A percentile compares a stretch with the other conserved stretches of the same genome.
Evolutionary conservation across 306 rosid genomes (phyloP).

Genomic region (Trifolium dubium): DNA sequence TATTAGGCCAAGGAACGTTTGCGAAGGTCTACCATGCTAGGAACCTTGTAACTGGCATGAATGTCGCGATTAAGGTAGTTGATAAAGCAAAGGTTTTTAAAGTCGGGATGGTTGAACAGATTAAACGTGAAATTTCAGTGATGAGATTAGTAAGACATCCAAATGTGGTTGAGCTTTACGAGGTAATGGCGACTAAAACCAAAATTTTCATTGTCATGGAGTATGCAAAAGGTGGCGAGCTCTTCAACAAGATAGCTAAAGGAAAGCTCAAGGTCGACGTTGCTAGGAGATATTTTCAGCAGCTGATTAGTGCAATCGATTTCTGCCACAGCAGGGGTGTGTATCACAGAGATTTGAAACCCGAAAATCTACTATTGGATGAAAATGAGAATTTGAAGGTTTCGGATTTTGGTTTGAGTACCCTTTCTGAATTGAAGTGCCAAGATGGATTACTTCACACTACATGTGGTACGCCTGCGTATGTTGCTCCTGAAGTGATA

Average conservation of each 20-base stretch:
- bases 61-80: conserved; percentile 79
- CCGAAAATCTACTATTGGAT: conserved; percentile 90
- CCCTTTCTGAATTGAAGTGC: conserved; percentile 71
- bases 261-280: conserved; percentile 84
- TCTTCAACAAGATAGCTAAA: conserved; percentile 81
- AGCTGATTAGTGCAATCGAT: conserved; percentile 86
- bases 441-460: conserved; percentile 97
- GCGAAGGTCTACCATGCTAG: conserved; percentile 94
- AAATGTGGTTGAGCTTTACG: conserved; percentile 86
- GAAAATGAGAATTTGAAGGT: conserved; percentile 91
- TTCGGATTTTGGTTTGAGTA: conserved; percentile 91
- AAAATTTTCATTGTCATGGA: conserved; percentile 97
- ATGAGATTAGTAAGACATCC: conserved; percentile 86
- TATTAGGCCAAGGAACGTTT: conserved; percentile 97
- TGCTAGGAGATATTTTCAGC: conserved; percentile 87
- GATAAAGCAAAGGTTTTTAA: conserved; percentile 86
- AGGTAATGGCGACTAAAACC: conserved; percentile 95
- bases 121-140: conserved; percentile 89
- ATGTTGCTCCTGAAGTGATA: conserved; percentile 93
- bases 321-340: conserved; percentile 94
- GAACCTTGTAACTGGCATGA: conserved; percentile 69
- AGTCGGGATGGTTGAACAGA: conserved; percentile 90
- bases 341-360: conserved; percentile 88
- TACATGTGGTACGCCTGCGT: conserved; percentile 97
- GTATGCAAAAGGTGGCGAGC: conserved; percentile 90